These are phyloP conservation scores for Colletotrichum scovillei DNA, from an alignment of 2,329 filamentous ascomycete genomes.

Conservation along the genomic window DNA sequence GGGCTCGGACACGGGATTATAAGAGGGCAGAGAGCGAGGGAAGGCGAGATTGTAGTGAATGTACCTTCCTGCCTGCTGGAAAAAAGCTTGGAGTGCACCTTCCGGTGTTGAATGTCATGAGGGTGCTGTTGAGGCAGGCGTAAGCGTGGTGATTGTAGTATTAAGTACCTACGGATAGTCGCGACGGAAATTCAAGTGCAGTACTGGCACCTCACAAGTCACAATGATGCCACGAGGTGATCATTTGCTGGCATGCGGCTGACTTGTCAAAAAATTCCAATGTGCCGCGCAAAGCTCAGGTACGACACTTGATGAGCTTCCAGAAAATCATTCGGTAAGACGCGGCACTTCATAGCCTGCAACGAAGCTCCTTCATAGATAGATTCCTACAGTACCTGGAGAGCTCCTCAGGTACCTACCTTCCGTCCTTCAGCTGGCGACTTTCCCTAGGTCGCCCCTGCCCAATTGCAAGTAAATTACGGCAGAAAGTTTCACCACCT, in stretches of 20 bases:
- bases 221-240: neutral
- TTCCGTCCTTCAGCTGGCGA: neutral
- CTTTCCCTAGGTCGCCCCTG: neutral
- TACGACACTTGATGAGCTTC: neutral
- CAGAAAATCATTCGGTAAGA: neutral
- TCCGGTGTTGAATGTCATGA: neutral
- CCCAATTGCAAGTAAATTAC: neutral
- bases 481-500: conserved; percentile 20
- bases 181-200: neutral
- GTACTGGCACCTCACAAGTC: neutral
- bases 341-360: conserved; percentile 6
- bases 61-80: neutral
- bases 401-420: neutral
- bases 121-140: neutral
- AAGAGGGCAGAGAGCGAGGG: too few relatives aligned
- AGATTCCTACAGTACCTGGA: neutral
- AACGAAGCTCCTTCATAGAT: neutral
- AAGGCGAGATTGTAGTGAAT: neutral
- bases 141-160: neutral
- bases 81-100: neutral
- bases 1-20: too few relatives aligned
- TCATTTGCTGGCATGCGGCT: neutral
- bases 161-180: neutral
- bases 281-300: neutral
- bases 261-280: neutral